Evolutionary conservation across 2,329 filamentous ascomycete genomes (phyloP), one percentile per base, ranked within the genome.

Genomic region (Colletotrichum sp.): DNA sequence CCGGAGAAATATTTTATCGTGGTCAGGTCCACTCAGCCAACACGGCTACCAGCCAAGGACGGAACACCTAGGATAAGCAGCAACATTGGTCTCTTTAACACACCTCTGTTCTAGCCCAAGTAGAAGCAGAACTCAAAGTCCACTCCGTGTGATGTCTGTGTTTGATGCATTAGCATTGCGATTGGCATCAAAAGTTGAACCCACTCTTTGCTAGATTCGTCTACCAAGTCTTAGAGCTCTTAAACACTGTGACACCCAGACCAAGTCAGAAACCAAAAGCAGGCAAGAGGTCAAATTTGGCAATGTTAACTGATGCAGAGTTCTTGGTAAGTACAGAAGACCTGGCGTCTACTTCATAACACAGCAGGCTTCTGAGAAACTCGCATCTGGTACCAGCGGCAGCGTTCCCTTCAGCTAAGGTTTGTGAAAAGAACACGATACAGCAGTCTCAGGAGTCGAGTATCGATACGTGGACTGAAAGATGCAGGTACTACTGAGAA

Each of bases 301-400:
- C 39, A 2, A 12, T 44, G 5, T 0, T 16, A 44, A 44, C 5
- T n/a, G 0, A 8, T 44, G 5, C 16, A 5, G 0, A 44, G 0
- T n/a, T 44, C 16, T 44, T 48, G 39, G 22, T 48, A 22, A 12
- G 9, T 5, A 9, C 6, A 7, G 12, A n/a, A 48, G 10, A 6
- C 44, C 10, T 48, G n/a, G 9, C 9, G 44, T 48, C 10, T 48
- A 12, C 44, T 22, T 48, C n/a, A 48, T n/a, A 48, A 0, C 13
- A 48, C 44, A 44, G 39, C 39, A 44, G 16, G 8, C 16, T 44
- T 44, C 16, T 6, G 39, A 6, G 18, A 10, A n/a, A 44, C 39
- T 44, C 18, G n/a, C 1, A n/a, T n/a, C 18, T n/a, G 39, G 8
- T 2, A n/a, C 1, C 0, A 18, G 39, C 39, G 18, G 39, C 8